These are phyloP conservation scores for Toxicodendron radicans DNA, from an alignment of 345 rosid species.

Conservation along the genomic window DNA sequence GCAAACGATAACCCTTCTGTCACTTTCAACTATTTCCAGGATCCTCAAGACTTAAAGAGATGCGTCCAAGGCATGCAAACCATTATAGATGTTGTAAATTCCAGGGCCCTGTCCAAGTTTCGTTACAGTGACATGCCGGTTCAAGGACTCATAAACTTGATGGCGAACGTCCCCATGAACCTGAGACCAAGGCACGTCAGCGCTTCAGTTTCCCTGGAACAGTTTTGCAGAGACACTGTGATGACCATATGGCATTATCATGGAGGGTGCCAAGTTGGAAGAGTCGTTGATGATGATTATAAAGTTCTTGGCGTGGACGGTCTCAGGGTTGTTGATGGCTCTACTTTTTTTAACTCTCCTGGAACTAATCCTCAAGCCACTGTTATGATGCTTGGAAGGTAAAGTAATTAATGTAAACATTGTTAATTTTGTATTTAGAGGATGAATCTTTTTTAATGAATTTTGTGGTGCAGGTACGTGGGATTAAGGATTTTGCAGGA, in stretches of 20 bases:
- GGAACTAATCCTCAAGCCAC: conserved; percentile 83
- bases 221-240: conserved; percentile 63
- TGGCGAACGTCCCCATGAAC: conserved; percentile 53
- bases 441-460: not conserved
- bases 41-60: conserved; percentile 55
- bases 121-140: conserved; percentile 38
- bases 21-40: conserved; percentile 69
- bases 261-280: conserved; percentile 69
- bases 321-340: conserved; percentile 59
- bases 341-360: conserved; percentile 55
- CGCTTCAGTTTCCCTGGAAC: conserved; percentile 45
- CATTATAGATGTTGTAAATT: conserved; percentile 47
- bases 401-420: not conserved
- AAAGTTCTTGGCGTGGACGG: conserved; percentile 54
- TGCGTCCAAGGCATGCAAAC: conserved; percentile 62
- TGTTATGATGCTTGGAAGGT: conserved; percentile 88
- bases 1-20: conserved; percentile 63
- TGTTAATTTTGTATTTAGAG: too few relatives aligned
- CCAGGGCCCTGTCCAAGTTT: conserved; percentile 49
- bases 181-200: conserved; percentile 48
- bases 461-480: conserved; percentile 40
- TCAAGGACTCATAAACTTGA: conserved; percentile 35
- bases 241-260: conserved; percentile 76
- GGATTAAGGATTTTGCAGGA: conserved; percentile 39
- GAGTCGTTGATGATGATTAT: conserved; percentile 57